phyloP scores from a whole-genome alignment of 1,284 basidiomycete species.

The Puccinia horiana region DNA sequence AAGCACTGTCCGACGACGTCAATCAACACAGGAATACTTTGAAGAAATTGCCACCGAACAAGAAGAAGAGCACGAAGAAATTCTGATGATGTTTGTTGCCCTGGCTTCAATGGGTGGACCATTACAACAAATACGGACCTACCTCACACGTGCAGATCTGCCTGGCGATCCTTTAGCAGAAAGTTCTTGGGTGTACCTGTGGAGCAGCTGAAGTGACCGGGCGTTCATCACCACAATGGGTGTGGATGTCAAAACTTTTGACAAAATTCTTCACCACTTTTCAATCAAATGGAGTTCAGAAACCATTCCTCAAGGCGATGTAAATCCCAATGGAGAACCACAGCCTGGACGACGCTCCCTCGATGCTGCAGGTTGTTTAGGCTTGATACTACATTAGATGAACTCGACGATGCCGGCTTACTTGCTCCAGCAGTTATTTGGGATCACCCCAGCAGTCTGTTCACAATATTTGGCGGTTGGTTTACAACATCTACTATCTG shows the following conservation, averaged over 20 bases:
- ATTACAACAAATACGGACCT: background rate
- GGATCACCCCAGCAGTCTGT: background rate
- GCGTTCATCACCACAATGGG: background rate
- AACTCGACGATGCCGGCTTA: background rate
- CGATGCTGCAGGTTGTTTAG: background rate
- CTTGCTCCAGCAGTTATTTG: background rate
- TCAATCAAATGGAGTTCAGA: background rate
- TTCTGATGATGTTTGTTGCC: background rate
- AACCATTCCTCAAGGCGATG: background rate
- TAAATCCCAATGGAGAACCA: background rate
- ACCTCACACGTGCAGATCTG: background rate
- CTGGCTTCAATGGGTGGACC: background rate
- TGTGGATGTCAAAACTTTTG: background rate
- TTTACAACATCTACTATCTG: background rate
- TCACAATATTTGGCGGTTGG: background rate
- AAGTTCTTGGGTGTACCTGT: background rate
- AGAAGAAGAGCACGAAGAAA: background rate
- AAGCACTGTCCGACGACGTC: no score
- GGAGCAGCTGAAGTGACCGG: background rate
- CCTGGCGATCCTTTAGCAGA: background rate
- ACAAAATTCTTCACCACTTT: background rate
- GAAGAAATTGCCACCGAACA: background rate
- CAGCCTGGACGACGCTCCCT: background rate
- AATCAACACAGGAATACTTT: no score
- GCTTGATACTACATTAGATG: background rate